Base-by-base conservation (phyloP, 257 asterid species). In the Fraxinus excelsior region DNA sequence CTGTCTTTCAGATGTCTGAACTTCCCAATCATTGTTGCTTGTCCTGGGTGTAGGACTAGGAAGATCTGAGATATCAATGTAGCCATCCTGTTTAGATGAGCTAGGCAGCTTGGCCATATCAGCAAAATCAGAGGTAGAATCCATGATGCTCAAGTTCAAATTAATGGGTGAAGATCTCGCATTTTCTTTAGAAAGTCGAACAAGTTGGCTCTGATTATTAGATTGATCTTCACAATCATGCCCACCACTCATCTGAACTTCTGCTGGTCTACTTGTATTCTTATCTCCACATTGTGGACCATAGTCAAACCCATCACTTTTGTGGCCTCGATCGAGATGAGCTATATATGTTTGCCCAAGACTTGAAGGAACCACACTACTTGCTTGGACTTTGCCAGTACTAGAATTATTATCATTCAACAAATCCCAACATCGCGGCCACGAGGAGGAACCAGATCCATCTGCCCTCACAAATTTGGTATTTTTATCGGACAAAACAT, bases 401-500 rank as follows among this genome's bases (percentile, higher is more conserved):
- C 69, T 79, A 62, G 81, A 65, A 83, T 70, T 82, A 74, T 76
- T 69, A 79, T 82, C 86, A 81, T 81, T 88, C 8, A 86, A 88
- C 76, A 86, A 77, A 84, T 82, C 92, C 90, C 83, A 78, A 77
- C 88, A 82, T 26, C 76, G 87, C 12, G 85, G 87, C 86, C 83
- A 80, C 46, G 86, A 70, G 49, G 85, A 76, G 32, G 32, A 31
- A 74, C 82, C 80, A 38, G 84, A 76, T 51, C 76, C 89, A 32
- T 85, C 88, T 69, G 77, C 79, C 88, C 80, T 83, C 68, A 58
- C 82, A 62, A 31, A 75, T 77, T 77, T 83, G 51, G 38, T 62
- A 49, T 75, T 73, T 62, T 78, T 76, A 11, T 74, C 82, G 56
- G 87, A 75, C 67, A 70, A 35, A 75, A 75, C 85, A 80, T 26